Evolutionary conservation across 129 eudicot genomes (phyloP).

Genomic region (Flaveria bidentis): DNA sequence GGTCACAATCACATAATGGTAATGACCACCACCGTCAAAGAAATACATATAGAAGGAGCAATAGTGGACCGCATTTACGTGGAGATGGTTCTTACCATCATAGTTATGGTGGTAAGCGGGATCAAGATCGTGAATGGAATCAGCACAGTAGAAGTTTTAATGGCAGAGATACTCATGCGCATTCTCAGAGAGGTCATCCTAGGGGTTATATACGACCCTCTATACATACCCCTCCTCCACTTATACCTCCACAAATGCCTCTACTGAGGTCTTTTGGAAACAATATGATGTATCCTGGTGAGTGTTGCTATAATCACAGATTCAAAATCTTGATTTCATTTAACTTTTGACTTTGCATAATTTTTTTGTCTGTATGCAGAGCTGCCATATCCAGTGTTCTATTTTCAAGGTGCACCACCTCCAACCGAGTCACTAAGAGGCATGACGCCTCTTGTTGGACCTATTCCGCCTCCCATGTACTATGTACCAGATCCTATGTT

Average conservation of each 20-base stretch:
- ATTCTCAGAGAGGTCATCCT: conserved; percentile 51
- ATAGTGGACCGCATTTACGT: conserved; percentile 50
- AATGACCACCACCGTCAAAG: conserved; percentile 61
- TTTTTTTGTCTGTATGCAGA: conserved; percentile 45
- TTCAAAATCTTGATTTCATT: background rate
- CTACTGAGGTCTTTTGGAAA: conserved; percentile 42
- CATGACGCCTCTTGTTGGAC: conserved; percentile 55
- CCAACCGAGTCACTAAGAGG: conserved; percentile 51
- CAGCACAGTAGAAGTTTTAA: conserved; percentile 53
- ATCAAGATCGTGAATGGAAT: conserved; percentile 84
- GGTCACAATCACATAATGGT: conserved; percentile 49
- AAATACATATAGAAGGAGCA: conserved; percentile 55
- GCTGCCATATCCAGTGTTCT: conserved; percentile 42
- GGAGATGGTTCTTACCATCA: conserved; percentile 73
- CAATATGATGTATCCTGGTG: conserved; percentile 65
- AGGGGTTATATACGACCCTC: conserved; percentile 58
- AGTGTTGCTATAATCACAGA: conserved; percentile 18
- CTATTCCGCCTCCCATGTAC: conserved; percentile 46
- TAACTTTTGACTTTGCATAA: conserved; percentile 11
- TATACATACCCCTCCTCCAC: conserved; percentile 44
- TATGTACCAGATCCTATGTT: conserved; percentile 51
- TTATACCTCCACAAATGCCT: conserved; percentile 50
- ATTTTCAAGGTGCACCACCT: conserved; percentile 46
- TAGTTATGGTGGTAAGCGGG: conserved; percentile 66
- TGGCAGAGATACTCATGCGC: conserved; percentile 53